These are phyloP conservation scores for Wickerhamiella brachini DNA, from an alignment of 805 yeast genomes.

Conservation along the genomic window DNA sequence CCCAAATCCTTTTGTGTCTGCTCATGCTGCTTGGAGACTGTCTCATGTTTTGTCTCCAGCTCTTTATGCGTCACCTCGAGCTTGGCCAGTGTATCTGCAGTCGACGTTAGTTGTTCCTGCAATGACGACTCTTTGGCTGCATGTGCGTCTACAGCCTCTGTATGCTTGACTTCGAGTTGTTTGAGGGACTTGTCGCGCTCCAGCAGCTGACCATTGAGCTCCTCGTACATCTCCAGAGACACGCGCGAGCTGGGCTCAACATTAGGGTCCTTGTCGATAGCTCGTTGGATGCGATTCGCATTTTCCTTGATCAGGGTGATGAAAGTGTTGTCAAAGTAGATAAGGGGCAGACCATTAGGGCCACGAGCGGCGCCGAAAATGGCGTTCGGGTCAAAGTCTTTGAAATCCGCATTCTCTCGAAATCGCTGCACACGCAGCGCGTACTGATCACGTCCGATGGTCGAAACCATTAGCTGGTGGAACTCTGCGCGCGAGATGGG, in stretches of 20 bases:
- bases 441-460: slow-evolving; percentile 74
- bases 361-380: slow-evolving; percentile 44
- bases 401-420: slow-evolving; percentile 42
- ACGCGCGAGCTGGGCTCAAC: slow-evolving; percentile 55
- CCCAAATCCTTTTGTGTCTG: not conserved
- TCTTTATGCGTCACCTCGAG: not conserved
- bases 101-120: not conserved
- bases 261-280: slow-evolving; percentile 61
- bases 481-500: slow-evolving; percentile 42
- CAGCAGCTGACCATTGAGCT: slow-evolving; percentile 20
- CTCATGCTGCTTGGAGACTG: not conserved
- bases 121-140: slow-evolving; percentile 3
- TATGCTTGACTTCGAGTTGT: not conserved
- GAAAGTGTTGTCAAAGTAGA: slow-evolving; percentile 55
- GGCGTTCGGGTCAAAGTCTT: slow-evolving; percentile 30
- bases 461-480: slow-evolving; percentile 45
- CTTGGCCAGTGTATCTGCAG: not conserved
- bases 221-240: slow-evolving; percentile 43
- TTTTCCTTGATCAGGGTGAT: slow-evolving; percentile 57
- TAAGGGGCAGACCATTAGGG: slow-evolving; percentile 76
- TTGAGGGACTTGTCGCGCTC: slow-evolving; percentile 11
- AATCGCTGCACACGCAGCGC: slow-evolving; percentile 60
- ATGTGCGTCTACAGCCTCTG: slow-evolving; percentile 1
- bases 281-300: slow-evolving; percentile 48
- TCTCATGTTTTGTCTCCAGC: not conserved